phyloP scores from a whole-genome alignment of 2,329 filamentous ascomycete species.

The Penicillium crustosum region DNA sequence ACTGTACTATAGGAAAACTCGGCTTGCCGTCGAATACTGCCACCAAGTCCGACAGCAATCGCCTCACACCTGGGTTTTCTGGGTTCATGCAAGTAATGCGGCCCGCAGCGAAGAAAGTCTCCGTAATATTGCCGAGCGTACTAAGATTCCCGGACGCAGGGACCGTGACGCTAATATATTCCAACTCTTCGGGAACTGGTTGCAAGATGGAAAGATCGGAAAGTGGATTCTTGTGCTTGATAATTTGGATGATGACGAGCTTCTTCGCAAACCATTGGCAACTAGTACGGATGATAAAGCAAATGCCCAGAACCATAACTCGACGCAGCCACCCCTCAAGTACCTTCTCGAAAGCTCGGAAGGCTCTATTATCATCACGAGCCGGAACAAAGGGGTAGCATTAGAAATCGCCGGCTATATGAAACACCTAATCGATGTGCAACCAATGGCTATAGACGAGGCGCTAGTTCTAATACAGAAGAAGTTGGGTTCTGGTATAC shows the following conservation, averaged over 20 bases:
- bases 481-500: too few species aligned
- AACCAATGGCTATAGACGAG: too few species aligned
- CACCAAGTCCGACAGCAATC: background rate
- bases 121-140: conserved; percentile 33
- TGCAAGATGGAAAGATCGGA: too few species aligned
- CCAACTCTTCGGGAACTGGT: too few species aligned
- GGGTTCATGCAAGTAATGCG: conserved; percentile 37
- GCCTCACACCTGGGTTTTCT: conserved; percentile 27
- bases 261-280: conserved; percentile 11
- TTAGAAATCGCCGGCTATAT: background rate
- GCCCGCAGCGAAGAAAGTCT: conserved; percentile 38
- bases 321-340: conserved; percentile 4
- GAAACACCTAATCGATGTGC: too few species aligned
- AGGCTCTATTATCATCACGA: conserved; percentile 25
- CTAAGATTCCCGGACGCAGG: conserved; percentile 31
- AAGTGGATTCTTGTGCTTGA: conserved; percentile 24
- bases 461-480: too few species aligned
- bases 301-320: background rate
- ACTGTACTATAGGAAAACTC: background rate
- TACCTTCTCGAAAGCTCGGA: conserved; percentile 21
- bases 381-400: conserved; percentile 14
- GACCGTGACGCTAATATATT: conserved; percentile 29
- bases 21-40: conserved; percentile 3
- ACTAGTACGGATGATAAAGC: background rate
- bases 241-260: conserved; percentile 26